phyloP scores from a whole-genome alignment of 345 rosid genomes.

The Stellera chamaejasme region DNA sequence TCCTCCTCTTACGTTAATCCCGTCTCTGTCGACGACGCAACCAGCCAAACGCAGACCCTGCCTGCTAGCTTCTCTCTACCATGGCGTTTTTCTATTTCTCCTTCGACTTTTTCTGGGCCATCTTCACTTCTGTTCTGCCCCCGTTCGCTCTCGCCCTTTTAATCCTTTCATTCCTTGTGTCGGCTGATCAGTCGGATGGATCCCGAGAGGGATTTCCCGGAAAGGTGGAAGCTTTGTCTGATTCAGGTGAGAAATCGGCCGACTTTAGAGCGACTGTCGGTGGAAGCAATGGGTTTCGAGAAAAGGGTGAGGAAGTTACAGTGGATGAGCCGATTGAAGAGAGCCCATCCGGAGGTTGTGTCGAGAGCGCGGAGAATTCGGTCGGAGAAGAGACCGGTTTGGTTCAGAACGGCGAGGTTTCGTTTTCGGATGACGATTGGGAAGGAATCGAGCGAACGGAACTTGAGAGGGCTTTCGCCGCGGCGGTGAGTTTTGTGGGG shows the following conservation, averaged over 20 bases:
- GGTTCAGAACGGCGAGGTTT: conserved; percentile 8
- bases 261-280: neutral
- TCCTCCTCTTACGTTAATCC: neutral
- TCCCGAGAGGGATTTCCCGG: conserved; percentile 6
- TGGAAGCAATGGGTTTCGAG: conserved; percentile 5
- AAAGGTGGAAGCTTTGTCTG: conserved; percentile 10
- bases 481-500: conserved; percentile 30
- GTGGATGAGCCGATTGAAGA: conserved; percentile 4
- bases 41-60: neutral
- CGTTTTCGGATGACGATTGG: conserved; percentile 34
- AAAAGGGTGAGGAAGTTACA: neutral
- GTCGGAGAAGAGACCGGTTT: conserved; percentile 2
- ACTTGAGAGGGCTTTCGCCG: conserved; percentile 32
- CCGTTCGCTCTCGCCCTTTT: conserved; percentile 15
- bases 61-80: neutral
- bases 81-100: conserved; percentile 18
- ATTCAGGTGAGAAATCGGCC: conserved; percentile 5
- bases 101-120: conserved; percentile 13
- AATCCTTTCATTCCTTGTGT: conserved; percentile 11
- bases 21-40: neutral
- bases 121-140: conserved; percentile 15
- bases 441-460: conserved; percentile 43
- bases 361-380: neutral
- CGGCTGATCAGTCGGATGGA: conserved; percentile 7
- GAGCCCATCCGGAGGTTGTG: neutral